These are phyloP conservation scores for Amoebophrya sp. DNA, from an alignment of 169 alveolate species.

Conservation along the genomic window DNA sequence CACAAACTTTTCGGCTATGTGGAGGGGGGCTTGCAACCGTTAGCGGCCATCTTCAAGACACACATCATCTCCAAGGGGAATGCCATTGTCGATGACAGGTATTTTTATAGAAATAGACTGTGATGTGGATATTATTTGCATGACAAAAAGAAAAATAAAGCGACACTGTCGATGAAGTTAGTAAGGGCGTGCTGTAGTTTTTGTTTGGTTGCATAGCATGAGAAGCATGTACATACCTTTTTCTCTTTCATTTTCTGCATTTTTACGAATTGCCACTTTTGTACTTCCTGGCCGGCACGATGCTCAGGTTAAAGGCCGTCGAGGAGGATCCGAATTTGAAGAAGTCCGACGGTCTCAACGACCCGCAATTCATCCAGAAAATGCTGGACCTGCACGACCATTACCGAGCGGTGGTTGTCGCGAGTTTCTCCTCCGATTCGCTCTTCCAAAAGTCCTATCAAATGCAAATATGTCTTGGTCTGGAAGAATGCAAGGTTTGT, in stretches of 20 bases:
- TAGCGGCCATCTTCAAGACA: constrained; percentile 22
- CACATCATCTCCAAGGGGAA: not conserved
- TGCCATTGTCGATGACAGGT: not conserved
- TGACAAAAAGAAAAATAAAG: not conserved
- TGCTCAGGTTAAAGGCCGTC: no score
- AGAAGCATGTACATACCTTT: not conserved
- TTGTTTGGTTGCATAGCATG: not conserved
- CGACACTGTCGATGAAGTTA: not conserved
- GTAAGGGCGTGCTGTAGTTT: not conserved
- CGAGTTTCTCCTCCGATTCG: constrained; percentile 31
- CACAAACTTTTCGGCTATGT: not conserved
- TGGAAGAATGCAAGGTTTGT: no score
- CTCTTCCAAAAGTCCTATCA: no score
- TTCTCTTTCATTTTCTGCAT: not conserved
- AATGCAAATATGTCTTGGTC: no score
- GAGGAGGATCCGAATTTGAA: not conserved
- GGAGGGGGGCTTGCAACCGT: not conserved
- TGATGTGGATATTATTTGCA: not conserved
- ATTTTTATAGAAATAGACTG: not conserved
- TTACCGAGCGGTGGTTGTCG: not conserved
- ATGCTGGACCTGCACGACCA: constrained; percentile 31
- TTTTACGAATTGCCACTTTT: not conserved
- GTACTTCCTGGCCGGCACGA: no score
- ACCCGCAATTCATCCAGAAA: constrained; percentile 32
- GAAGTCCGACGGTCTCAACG: constrained; percentile 16